Conservation (phyloP, 345 rosid genomes). For the Trapa bicornis region DNA sequence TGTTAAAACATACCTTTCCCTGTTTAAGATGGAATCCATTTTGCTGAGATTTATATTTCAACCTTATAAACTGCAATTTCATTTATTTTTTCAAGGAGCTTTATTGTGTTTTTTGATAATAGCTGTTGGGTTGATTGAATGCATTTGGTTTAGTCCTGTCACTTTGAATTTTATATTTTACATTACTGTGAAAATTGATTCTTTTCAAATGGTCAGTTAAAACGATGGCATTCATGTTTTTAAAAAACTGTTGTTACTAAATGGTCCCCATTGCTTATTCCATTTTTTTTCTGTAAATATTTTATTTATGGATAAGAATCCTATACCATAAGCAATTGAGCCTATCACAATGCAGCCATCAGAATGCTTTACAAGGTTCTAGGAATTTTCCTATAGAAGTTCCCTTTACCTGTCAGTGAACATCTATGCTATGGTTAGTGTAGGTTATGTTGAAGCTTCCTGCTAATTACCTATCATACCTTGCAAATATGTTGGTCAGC, state of each 20-base stretch:
- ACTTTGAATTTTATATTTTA: background rate
- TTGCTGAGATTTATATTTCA: background rate
- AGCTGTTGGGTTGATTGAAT: background rate
- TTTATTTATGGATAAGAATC: background rate
- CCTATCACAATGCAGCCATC: background rate
- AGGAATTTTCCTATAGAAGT: background rate
- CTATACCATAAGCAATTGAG: background rate
- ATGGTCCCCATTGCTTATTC: background rate
- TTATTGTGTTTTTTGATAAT: background rate
- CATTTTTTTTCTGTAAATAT: background rate
- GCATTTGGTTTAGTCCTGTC: background rate
- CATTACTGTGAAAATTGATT: background rate
- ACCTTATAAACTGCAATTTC: background rate
- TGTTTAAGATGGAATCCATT: background rate
- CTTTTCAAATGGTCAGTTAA: background rate
- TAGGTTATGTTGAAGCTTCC: background rate
- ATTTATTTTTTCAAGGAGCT: background rate
- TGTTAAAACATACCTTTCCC: background rate
- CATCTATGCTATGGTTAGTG: background rate
- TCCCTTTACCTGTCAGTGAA: background rate
- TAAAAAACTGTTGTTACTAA: background rate
- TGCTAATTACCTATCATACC: background rate
- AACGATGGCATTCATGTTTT: background rate
- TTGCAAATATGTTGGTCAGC: background rate
- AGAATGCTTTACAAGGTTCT: background rate